These are phyloP conservation scores for Colletotrichum simmondsii DNA, from an alignment of 2,329 filamentous ascomycete genomes.

Conservation along the genomic window DNA sequence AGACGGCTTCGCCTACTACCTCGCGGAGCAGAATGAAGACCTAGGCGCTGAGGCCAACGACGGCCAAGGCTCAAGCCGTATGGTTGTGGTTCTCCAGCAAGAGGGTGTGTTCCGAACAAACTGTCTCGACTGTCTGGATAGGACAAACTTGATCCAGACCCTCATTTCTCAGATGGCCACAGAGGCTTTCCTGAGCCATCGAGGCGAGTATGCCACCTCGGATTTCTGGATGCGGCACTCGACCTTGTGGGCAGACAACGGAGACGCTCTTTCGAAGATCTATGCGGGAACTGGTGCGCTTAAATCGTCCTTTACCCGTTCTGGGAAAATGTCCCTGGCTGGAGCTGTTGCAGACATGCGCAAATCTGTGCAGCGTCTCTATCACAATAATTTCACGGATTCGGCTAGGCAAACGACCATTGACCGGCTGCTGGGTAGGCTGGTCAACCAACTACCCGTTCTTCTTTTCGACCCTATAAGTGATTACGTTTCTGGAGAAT, in stretches of 20 bases:
- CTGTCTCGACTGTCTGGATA: conserved; percentile 93
- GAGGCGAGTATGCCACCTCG: conserved; percentile 73
- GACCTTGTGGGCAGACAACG: conserved; percentile 96
- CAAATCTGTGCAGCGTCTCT: conserved; percentile 92
- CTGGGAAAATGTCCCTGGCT: conserved; percentile 94
- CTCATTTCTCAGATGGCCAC: conserved; percentile 95
- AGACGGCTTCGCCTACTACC: conserved; percentile 91
- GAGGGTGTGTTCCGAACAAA: conserved; percentile 97
- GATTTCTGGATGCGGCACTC: conserved; percentile 96
- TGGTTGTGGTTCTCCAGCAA: conserved; percentile 84
- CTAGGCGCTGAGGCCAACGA: conserved; percentile 49
- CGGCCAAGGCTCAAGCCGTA: conserved; percentile 52
- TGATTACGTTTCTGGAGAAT: conserved; percentile 84
- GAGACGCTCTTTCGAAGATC: conserved; percentile 91
- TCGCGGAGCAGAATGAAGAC: conserved; percentile 79
- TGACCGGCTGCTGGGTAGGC: conserved; percentile 86
- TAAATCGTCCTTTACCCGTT: conserved; percentile 93
- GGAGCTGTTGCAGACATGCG: conserved; percentile 94
- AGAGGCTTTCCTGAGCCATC: conserved; percentile 83
- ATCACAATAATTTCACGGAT: conserved; percentile 98
- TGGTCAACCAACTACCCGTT: conserved; percentile 86
- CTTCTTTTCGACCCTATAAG: conserved; percentile 94
- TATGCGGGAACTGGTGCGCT: conserved; percentile 96
- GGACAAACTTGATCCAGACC: conserved; percentile 95
- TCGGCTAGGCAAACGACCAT: conserved; percentile 94